Evolutionary conservation across 2,329 filamentous ascomycete genomes (phyloP), one percentile per base, ranked within the genome.

Genomic region (Aspergillus pseudoterreus): DNA sequence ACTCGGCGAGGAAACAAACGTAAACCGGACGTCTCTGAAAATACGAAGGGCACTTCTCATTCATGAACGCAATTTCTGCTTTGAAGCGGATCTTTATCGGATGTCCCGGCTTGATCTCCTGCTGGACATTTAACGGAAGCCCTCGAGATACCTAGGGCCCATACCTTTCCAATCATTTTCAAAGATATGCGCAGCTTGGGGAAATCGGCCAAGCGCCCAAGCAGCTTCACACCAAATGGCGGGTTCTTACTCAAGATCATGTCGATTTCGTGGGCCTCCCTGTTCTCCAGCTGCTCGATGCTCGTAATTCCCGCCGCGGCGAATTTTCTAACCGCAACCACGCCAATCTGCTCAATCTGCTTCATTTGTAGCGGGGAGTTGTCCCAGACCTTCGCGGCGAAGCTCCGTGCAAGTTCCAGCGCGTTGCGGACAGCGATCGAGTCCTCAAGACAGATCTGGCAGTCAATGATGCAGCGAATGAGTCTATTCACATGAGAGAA

Each of bases 341-440:
- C 76, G 0, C 94, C 94, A 54, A 97, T 82, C 2, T 84, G 82
- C 0, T 88, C 83, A 1, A 99, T 79, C 67, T 97, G 92, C 54
- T 87, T 87, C 63, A 99, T 80, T 59, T 96, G 88, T 19, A 87
- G 77, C 0, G 88, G 82, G 2, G 85, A 88, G 32, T 87, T 84
- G 63, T 99, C 94, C 94, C 92, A 96, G 1, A 79, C 79, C 53
- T 81, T 82, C 2, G 91, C 88, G 19, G 83, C 81, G 47, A 97
- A 73, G 57, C 89, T 90, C 51, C 92, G 81, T 44, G 87, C 81
- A 5, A 97, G 79, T 63, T 92, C 87, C 1, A 97, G 78, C 5
- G 87, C 87, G 54, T 85, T 84, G 24, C 81, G 81, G 1, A 84
- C 79, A 2, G 86, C 81, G 4, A 83, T 69, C 0, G 88, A 85